These are phyloP conservation scores for Hyparrhenia diplandra DNA, from an alignment of 176 grass and related monocot genomes.

Conservation along the genomic window DNA sequence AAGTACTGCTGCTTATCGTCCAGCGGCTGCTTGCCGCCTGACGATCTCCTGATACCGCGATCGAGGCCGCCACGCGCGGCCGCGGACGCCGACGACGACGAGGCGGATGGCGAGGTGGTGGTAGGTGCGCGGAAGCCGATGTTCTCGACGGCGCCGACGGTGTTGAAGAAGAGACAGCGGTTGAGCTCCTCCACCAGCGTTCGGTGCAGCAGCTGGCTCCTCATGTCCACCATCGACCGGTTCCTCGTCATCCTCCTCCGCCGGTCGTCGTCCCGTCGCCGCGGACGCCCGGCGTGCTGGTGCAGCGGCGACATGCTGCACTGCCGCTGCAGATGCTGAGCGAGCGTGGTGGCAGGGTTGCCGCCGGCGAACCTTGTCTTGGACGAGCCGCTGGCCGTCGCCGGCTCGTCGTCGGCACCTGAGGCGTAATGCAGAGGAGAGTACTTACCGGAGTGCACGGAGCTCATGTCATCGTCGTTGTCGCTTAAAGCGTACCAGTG, in stretches of 20 bases:
- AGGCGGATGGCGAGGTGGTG: background rate
- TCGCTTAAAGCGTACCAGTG: conserved; percentile 32
- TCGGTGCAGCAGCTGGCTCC: conserved; percentile 77
- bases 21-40: background rate
- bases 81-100: conserved; percentile 14
- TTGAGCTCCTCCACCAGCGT: conserved; percentile 85
- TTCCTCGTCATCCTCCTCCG: conserved; percentile 38
- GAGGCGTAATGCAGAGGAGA: conserved; percentile 52
- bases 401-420: background rate
- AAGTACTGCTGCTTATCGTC: background rate
- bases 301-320: conserved; percentile 1
- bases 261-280: conserved; percentile 9
- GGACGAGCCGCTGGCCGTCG: background rate
- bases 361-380: conserved; percentile 32
- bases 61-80: background rate
- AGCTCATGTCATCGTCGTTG: conserved; percentile 72
- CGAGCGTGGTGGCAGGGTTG: background rate
- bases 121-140: conserved; percentile 60
- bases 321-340: conserved; percentile 26
- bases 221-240: conserved; percentile 77
- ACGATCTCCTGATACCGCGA: background rate
- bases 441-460: conserved; percentile 56
- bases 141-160: conserved; percentile 75
- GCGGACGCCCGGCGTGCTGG: conserved; percentile 26
- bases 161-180: conserved; percentile 92